Evolutionary conservation across 305 asterid species (phyloP).

Genomic region (Andrographis paniculata): DNA sequence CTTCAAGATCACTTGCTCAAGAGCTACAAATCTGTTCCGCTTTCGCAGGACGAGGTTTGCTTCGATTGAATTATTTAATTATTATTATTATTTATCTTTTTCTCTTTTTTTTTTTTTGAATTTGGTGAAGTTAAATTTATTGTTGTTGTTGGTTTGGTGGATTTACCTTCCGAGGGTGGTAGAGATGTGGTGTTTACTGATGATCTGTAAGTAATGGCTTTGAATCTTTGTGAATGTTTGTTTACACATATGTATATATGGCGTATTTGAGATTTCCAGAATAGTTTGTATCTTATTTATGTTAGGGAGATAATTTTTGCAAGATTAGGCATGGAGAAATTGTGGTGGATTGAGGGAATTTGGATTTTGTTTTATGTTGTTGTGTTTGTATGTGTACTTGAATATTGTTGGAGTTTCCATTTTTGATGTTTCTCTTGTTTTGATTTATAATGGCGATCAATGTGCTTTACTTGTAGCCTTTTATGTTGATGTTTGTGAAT

Average conservation of each 20-base stretch:
- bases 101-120: background rate
- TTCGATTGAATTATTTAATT: background rate
- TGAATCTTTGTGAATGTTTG: too few species aligned
- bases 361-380: background rate
- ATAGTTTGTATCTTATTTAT: too few species aligned
- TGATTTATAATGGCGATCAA: background rate
- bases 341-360: background rate
- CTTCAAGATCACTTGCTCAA: slow-evolving; percentile 75
- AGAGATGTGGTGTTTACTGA: too few species aligned
- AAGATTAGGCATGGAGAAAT: background rate
- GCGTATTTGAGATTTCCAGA: too few species aligned
- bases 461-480: too few species aligned
- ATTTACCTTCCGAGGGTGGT: too few species aligned
- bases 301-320: too few species aligned
- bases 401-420: background rate
- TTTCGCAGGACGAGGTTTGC: slow-evolving; percentile 49
- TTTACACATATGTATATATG: background rate
- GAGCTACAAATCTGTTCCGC: slow-evolving; percentile 81
- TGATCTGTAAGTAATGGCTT: too few species aligned
- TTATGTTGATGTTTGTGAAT: background rate
- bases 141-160: background rate
- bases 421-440: background rate
- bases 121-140: background rate
- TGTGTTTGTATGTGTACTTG: background rate
- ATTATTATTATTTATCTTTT: background rate